Conservation (phyloP, 768 basidiomycete species). For the Heimioporus sp. region DNA sequence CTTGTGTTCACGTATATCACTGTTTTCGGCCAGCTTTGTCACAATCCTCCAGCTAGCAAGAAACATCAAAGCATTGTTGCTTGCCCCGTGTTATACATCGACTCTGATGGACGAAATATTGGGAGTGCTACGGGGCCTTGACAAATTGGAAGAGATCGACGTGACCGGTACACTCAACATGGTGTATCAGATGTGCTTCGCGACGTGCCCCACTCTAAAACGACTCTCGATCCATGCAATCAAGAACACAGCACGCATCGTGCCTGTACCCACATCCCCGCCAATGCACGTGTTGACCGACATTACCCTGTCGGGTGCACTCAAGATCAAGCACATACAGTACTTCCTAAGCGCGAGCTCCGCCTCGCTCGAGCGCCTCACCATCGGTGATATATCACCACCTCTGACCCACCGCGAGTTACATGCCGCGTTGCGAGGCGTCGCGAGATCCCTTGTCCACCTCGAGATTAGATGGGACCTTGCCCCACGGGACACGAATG, state of each 20-base stretch:
- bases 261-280: background rate
- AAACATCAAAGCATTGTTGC: background rate
- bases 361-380: background rate
- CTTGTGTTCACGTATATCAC: background rate
- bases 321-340: background rate
- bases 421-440: background rate
- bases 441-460: background rate
- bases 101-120: background rate
- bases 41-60: background rate
- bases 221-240: background rate
- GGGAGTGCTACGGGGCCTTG: background rate
- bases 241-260: no score
- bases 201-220: background rate
- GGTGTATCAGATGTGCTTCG: background rate
- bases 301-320: background rate
- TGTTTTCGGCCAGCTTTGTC: background rate
- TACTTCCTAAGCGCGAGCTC: background rate
- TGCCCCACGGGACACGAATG: background rate
- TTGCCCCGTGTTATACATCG: no score
- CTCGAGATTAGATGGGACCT: background rate
- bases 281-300: background rate
- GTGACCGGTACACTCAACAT: background rate
- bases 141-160: background rate
- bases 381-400: background rate
- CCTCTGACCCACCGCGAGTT: background rate